Conservation (phyloP, 116 monocot genomes). For the Papilionanthe hybrid region DNA sequence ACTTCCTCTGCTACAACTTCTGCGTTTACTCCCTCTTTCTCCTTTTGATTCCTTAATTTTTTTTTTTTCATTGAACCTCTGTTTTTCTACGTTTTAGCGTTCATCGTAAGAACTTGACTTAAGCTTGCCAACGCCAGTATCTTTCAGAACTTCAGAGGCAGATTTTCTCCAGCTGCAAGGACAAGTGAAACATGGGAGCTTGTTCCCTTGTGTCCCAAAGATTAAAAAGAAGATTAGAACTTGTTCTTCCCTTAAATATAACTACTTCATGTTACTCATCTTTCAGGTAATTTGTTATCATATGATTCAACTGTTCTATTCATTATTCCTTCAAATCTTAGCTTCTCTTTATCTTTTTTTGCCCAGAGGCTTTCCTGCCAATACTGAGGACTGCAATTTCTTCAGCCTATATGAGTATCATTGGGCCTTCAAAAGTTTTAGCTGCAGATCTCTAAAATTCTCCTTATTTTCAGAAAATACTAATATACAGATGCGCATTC, state of each 20-base stretch:
- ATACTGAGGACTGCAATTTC: neutral
- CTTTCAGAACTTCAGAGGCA: neutral
- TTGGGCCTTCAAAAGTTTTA: neutral
- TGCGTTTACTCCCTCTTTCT: no score
- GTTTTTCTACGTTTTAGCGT: neutral
- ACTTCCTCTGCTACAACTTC: no score
- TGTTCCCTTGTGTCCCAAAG: neutral
- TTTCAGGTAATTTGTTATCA: neutral
- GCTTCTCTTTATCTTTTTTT: neutral
- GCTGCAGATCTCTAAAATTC: neutral
- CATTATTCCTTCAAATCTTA: neutral
- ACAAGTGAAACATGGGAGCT: neutral
- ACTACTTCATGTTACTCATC: neutral
- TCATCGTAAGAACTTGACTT: neutral
- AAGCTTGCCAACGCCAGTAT: neutral
- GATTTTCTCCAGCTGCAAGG: neutral
- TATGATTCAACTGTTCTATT: slow-evolving; percentile 3
- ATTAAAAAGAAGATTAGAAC: neutral
- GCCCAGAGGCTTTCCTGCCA: neutral
- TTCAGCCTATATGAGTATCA: neutral
- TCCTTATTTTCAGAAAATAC: neutral
- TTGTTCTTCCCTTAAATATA: neutral
- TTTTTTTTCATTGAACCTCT: neutral
- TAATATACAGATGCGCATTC: neutral
- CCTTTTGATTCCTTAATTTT: no score